Conservation (phyloP, 129 eudicot genomes). For the Dittrichia graveolens region DNA sequence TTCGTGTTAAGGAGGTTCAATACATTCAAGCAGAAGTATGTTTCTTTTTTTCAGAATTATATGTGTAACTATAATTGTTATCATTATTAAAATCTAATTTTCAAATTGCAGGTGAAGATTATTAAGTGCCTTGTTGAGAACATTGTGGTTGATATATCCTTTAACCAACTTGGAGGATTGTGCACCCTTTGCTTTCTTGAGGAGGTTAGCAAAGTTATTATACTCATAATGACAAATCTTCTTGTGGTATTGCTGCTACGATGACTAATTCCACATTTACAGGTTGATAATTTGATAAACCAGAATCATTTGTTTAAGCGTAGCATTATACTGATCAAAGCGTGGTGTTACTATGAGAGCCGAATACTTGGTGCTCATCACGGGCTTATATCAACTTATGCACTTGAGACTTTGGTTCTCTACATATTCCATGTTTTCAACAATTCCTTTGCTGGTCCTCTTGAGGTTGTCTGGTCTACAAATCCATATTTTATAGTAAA, state of each 20-base stretch:
- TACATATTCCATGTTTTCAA: slow-evolving; percentile 79
- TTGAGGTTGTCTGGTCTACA: slow-evolving; percentile 53
- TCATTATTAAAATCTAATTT: background rate
- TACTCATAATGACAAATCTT: slow-evolving; percentile 6
- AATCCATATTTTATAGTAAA: background rate
- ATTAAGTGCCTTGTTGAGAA: slow-evolving; percentile 85
- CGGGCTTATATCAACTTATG: slow-evolving; percentile 87
- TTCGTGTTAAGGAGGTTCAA: slow-evolving; percentile 89
- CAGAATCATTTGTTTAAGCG: slow-evolving; percentile 86
- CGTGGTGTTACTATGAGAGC: slow-evolving; percentile 95
- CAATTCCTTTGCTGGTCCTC: slow-evolving; percentile 76
- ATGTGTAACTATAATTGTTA: background rate
- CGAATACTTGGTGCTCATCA: slow-evolving; percentile 88
- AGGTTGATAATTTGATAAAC: slow-evolving; percentile 76
- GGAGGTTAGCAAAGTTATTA: too few species aligned
- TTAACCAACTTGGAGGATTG: slow-evolving; percentile 82
- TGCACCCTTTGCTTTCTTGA: slow-evolving; percentile 95
- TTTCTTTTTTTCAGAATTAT: background rate
- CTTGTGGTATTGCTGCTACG: slow-evolving; percentile 1
- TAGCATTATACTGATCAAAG: slow-evolving; percentile 84
- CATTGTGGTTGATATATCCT: slow-evolving; percentile 86
- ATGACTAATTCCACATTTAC: slow-evolving; percentile 14
- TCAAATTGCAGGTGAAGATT: slow-evolving; percentile 68
- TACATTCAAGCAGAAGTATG: slow-evolving; percentile 92
- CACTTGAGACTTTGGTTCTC: slow-evolving; percentile 83